Evolutionary conservation across 805 yeast genomes (phyloP).

Genomic region (Ogataea nakhonphanomensis): DNA sequence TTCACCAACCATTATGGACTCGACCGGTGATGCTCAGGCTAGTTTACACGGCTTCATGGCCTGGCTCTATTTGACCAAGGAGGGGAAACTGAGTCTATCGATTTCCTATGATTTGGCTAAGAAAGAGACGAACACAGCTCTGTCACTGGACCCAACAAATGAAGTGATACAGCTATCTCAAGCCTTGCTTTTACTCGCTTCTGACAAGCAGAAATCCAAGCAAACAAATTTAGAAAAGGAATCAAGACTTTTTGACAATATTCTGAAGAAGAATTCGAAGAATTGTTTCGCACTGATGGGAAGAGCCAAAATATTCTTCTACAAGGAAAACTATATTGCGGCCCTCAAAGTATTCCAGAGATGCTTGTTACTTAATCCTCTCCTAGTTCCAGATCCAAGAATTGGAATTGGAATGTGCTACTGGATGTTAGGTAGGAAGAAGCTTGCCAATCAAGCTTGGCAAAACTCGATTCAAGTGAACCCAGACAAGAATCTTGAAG

Average conservation of each 20-base stretch:
- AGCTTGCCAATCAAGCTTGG: constrained; percentile 82
- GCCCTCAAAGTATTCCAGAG: constrained; percentile 85
- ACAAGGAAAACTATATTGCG: constrained; percentile 64
- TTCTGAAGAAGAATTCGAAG: constrained; percentile 50
- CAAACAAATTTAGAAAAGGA: constrained; percentile 69
- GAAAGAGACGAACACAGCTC: constrained; percentile 41
- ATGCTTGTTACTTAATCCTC: constrained; percentile 70
- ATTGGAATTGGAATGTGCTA: constrained; percentile 92
- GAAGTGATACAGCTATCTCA: constrained; percentile 58
- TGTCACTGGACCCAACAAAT: constrained; percentile 42
- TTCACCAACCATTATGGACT: constrained; percentile 29
- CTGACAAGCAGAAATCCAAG: constrained; percentile 60
- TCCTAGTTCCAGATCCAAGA: constrained; percentile 85
- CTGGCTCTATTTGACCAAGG: constrained; percentile 64
- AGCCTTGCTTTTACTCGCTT: constrained; percentile 59
- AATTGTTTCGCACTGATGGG: constrained; percentile 78
- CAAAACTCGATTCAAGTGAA: constrained; percentile 68
- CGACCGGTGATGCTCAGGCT: constrained; percentile 41
- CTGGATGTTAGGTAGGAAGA: constrained; percentile 79
- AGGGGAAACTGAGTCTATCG: constrained; percentile 28
- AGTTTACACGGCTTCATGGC: constrained; percentile 60
- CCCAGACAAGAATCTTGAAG: constrained; percentile 50
- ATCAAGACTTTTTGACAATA: constrained; percentile 59
- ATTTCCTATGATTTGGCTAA: constrained; percentile 27
- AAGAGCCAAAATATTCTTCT: constrained; percentile 76